Conservation (phyloP, 176 grass and related monocot species). For the Zea luxurians region DNA sequence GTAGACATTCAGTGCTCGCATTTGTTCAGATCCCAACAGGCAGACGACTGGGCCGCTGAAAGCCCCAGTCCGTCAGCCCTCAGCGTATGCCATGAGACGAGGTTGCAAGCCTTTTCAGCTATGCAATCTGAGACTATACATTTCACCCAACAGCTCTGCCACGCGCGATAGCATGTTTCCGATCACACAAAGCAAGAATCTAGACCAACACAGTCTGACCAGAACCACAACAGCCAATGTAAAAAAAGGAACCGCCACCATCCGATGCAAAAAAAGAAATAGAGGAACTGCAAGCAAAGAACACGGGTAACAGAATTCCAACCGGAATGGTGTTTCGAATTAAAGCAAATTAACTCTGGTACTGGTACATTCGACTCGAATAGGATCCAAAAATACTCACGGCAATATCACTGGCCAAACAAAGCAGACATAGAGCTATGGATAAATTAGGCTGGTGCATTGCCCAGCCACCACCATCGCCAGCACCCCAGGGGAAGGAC, state of each 20-base stretch:
- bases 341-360: neutral
- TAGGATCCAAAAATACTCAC: constrained; percentile 27
- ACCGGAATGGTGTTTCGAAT: neutral
- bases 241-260: neutral
- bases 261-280: too few species aligned
- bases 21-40: too few species aligned
- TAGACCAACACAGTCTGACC: neutral
- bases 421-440: neutral
- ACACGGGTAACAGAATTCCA: neutral
- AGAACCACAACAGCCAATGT: neutral
- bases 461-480: neutral
- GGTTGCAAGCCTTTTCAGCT: too few species aligned
- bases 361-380: constrained; percentile 4
- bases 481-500: neutral
- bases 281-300: neutral
- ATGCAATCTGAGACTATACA: too few species aligned
- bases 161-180: neutral
- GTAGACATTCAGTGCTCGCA: too few species aligned
- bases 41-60: too few species aligned
- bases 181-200: neutral
- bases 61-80: too few species aligned
- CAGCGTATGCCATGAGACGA: too few species aligned
- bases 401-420: neutral
- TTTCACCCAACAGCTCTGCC: neutral
- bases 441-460: constrained; percentile 6